Conservation (phyloP, 1,139 yeast genomes). For the Taphrina deformans region DNA sequence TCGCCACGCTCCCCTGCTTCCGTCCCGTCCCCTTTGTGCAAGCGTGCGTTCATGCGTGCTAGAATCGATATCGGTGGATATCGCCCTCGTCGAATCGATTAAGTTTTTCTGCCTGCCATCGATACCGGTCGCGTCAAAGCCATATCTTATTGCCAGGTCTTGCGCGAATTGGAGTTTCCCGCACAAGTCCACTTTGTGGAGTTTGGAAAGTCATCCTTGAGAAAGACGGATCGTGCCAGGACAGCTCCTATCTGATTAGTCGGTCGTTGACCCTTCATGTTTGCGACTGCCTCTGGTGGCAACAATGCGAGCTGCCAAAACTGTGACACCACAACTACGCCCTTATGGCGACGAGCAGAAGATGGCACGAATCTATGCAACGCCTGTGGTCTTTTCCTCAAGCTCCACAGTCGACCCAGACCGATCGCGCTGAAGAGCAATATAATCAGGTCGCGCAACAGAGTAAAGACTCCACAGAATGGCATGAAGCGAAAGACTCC, state of each 20-base stretch:
- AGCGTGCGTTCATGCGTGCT: too few species aligned
- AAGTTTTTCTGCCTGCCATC: not conserved
- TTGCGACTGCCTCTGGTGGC: constrained; percentile 10
- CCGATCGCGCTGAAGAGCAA: constrained; percentile 90
- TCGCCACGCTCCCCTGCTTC: too few species aligned
- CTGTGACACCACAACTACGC: constrained; percentile 89
- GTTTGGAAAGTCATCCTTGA: too few species aligned
- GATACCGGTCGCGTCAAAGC: not conserved
- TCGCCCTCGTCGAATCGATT: not conserved
- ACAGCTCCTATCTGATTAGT: not conserved
- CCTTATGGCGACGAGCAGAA: constrained; percentile 93
- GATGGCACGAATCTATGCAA: constrained; percentile 90
- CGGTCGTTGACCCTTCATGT: too few species aligned
- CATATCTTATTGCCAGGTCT: not conserved
- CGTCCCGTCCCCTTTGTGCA: too few species aligned
- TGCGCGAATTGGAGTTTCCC: too few species aligned
- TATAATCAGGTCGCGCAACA: constrained; percentile 83
- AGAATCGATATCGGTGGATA: not conserved
- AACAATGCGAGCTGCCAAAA: constrained; percentile 60
- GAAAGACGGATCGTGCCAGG: too few species aligned
- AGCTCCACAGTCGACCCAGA: constrained; percentile 87
- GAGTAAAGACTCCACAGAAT: constrained; percentile 58
- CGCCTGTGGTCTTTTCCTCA: constrained; percentile 90
- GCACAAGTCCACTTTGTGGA: not conserved
- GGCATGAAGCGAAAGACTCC: constrained; percentile 15